Base-by-base conservation (phyloP, 2,329 filamentous ascomycete species). In the Aspergillus viridinutans region DNA sequence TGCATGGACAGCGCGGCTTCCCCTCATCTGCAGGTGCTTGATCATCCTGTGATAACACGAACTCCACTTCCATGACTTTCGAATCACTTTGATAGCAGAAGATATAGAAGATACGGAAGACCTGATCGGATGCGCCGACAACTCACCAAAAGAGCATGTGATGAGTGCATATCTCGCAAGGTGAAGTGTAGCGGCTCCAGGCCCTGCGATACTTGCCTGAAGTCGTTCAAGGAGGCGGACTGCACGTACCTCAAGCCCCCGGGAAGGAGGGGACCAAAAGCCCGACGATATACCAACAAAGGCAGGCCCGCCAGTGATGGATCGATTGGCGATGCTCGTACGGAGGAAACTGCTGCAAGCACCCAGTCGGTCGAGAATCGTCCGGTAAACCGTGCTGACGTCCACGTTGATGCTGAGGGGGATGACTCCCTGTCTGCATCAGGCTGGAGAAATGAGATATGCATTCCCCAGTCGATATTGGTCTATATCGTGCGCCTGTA, bases 161-260 rank as follows among this genome's bases (percentile, higher is more conserved):
- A 71, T 58, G 57, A 51, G 26, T 71, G 66, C 26, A 71, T 70
- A 42, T 60, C 61, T 42, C 65, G 69, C 35, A 71, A 71, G 61
- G 63, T 71, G 12, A 69, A 67, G 50, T 70, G 65, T 56, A 66
- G 59, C 50, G 68, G 68, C 25, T 56, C 65, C 38, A 67, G 57
- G 62, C 68, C 68, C 23, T 71, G 69, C 55, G 57, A 64, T 49
- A 68, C 67, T 17, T 71, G 69, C 48, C 58, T 58, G 14, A 49
- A 60, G 28, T 59, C 63, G 8, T 38, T 52, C 6, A 68, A 64
- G 32, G 57, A 52, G 25, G 58, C 66, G 17, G 50, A 49, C 12
- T 70, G 69, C 54, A 67, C 69, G 1, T 71, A 69, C 42, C 38
- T 70, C 35, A 69, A 56, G 48, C 67, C 67, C 2, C 60, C 62